Conservation (phyloP, 2,329 filamentous ascomycete genomes). For the Alternaria novae-zelandiae region DNA sequence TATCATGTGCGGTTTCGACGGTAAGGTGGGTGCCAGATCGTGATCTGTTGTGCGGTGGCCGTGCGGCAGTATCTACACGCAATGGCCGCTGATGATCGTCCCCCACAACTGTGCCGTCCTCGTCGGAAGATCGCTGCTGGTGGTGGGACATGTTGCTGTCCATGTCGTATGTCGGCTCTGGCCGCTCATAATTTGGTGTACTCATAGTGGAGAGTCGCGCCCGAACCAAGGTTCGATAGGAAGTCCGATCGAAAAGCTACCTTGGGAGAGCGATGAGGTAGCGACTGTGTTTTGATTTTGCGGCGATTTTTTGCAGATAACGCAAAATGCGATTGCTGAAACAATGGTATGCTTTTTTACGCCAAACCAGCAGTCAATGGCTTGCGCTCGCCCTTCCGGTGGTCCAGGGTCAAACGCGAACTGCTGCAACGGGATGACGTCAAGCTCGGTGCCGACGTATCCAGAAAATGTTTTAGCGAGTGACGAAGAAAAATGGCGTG, state of each 20-base stretch:
- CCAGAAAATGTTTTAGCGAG: constrained; percentile 2
- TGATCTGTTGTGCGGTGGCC: constrained; percentile 18
- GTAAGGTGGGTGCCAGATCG: constrained; percentile 54
- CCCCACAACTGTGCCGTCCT: constrained; percentile 47
- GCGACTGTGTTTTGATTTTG: neutral
- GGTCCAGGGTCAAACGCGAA: neutral
- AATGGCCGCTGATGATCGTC: constrained; percentile 37
- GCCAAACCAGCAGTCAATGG: constrained; percentile 4
- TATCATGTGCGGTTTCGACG: constrained; percentile 54
- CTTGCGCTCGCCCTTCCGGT: neutral
- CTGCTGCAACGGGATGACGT: constrained; percentile 12
- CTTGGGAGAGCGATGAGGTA: neutral
- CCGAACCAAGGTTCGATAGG: neutral
- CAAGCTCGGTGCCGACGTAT: constrained; percentile 1
- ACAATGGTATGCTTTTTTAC: neutral
- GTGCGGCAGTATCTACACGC: constrained; percentile 19
- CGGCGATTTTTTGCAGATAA: neutral
- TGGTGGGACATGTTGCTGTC: constrained; percentile 28
- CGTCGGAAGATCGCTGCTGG: constrained; percentile 47
- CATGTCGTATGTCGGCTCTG: constrained; percentile 47
- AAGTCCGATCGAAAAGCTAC: neutral
- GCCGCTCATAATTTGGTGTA: constrained; percentile 43
- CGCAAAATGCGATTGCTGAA: neutral
- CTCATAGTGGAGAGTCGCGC: constrained; percentile 35
- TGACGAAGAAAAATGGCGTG: neutral